Percentiles rank a stretch among this genome's conserved stretches.
phyloP scores from a whole-genome alignment of 2,329 filamentous ascomycete species.

The Fusarium sublunatum region DNA sequence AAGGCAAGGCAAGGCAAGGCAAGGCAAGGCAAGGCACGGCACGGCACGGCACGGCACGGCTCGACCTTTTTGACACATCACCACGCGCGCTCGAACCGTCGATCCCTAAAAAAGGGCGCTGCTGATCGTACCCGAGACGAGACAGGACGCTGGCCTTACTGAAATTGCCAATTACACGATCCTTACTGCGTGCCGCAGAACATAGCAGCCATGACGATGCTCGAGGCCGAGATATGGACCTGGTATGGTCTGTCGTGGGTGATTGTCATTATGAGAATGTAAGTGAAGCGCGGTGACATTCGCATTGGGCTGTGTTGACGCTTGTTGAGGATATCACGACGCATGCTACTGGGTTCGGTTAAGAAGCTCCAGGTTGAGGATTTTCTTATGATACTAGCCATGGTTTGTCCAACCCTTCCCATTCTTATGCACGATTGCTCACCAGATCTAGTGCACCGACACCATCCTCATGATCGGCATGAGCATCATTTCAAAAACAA shows the following conservation, averaged over 20 bases:
- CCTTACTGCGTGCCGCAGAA: too few relatives aligned
- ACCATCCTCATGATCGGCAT: conserved; percentile 66
- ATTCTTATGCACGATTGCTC: neutral
- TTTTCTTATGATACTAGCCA: conserved; percentile 64
- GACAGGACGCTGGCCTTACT: neutral
- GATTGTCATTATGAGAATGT: conserved; percentile 56
- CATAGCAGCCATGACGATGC: conserved; percentile 45
- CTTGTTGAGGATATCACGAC: conserved; percentile 52
- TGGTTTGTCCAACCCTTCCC: conserved; percentile 52
- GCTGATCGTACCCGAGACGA: conserved; percentile 10
- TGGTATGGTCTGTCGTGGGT: conserved; percentile 58
- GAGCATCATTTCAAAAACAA: conserved; percentile 66
- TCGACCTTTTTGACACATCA: neutral
- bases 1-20: too few relatives aligned
- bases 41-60: conserved; percentile 18
- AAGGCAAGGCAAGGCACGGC: too few relatives aligned
- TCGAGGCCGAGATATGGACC: conserved; percentile 56
- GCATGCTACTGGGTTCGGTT: conserved; percentile 56
- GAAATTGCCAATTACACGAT: neutral
- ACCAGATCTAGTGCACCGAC: conserved; percentile 55
- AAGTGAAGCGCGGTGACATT: conserved; percentile 32
- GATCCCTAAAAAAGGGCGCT: conserved; percentile 1
- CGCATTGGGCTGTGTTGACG: neutral
- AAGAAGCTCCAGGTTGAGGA: conserved; percentile 66
- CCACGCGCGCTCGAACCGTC: conserved; percentile 2